These are phyloP conservation scores for Kodamaea jinghongensis DNA, from an alignment of 805 yeast species.

Conservation along the genomic window DNA sequence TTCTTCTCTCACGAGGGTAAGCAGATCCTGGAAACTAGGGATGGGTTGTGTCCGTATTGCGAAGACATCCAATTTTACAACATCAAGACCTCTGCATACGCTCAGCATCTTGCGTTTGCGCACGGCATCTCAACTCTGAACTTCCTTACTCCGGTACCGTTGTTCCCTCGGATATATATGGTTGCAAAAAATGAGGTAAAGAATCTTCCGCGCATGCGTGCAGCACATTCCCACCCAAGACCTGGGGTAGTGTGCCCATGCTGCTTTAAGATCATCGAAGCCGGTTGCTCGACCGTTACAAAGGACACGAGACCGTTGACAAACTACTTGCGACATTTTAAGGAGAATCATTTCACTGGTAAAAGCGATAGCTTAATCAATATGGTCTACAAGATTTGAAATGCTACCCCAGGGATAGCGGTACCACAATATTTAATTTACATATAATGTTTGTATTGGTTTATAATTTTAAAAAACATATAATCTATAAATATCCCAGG, in stretches of 20 bases:
- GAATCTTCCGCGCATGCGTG: constrained; percentile 16
- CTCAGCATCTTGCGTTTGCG: constrained; percentile 32
- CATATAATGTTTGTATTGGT: too few species aligned
- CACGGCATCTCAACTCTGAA: constrained; percentile 33
- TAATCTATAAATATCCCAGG: too few species aligned
- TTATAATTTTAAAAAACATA: too few species aligned
- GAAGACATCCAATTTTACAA: constrained; percentile 25
- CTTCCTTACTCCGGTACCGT: constrained; percentile 30
- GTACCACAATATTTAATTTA: too few species aligned
- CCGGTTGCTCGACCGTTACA: constrained; percentile 18
- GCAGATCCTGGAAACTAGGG: constrained; percentile 21
- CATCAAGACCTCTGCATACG: constrained; percentile 32
- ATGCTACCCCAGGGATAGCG: too few species aligned
- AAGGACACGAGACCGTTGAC: constrained; percentile 10
- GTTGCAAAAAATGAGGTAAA: constrained; percentile 17
- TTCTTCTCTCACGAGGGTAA: not conserved
- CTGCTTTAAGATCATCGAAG: constrained; percentile 25
- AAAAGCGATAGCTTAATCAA: too few species aligned
- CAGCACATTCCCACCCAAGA: constrained; percentile 19
- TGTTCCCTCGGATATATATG: constrained; percentile 19
- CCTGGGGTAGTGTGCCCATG: constrained; percentile 31
- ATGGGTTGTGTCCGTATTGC: constrained; percentile 38
- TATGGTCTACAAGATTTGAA: too few species aligned
- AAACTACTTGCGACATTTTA: constrained; percentile 10
- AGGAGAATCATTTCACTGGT: constrained; percentile 1